Evolutionary conservation across 78 protist species (phyloP).

Genomic region (Planoprotostelium fungivorum): DNA sequence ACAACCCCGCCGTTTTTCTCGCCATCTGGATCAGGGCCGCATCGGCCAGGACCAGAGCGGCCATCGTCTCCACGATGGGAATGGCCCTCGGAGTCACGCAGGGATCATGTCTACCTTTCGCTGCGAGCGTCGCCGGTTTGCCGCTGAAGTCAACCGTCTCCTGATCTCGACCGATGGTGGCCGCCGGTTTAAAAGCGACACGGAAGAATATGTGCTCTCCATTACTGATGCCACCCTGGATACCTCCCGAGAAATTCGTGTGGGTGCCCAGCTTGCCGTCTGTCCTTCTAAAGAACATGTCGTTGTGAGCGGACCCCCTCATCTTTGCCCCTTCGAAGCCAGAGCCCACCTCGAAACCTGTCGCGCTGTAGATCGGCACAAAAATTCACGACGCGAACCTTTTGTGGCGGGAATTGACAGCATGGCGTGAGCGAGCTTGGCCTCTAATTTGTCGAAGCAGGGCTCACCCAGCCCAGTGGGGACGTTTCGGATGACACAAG

Average conservation of each 20-base stretch:
- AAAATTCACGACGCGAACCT: neutral
- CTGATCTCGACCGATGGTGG: conserved; percentile 70
- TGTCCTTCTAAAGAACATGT: conserved; percentile 19
- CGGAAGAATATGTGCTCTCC: conserved; percentile 51
- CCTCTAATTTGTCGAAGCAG: conserved; percentile 74
- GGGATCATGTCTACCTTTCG: conserved; percentile 80
- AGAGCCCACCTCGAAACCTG: conserved; percentile 61
- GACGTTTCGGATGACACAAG: conserved; percentile 40
- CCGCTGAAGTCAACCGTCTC: conserved; percentile 26
- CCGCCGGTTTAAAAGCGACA: conserved; percentile 77
- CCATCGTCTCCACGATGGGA: conserved; percentile 81
- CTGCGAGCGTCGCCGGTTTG: conserved; percentile 20
- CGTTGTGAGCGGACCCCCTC: conserved; percentile 64
- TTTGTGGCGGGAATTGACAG: conserved; percentile 82
- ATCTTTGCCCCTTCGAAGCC: conserved; percentile 62
- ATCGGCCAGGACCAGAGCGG: conserved; percentile 68
- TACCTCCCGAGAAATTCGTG: conserved; percentile 73
- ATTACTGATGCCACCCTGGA: conserved; percentile 80
- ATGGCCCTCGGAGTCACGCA: conserved; percentile 78
- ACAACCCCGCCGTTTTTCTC: neutral
- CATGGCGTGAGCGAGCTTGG: conserved; percentile 79
- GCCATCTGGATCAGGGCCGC: conserved; percentile 16
- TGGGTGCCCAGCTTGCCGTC: conserved; percentile 35
- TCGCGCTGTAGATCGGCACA: neutral
- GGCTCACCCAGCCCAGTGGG: conserved; percentile 80